Conservation (phyloP, 1,284 basidiomycete genomes). For the Austroboletus olivaceoglutinosus region DNA sequence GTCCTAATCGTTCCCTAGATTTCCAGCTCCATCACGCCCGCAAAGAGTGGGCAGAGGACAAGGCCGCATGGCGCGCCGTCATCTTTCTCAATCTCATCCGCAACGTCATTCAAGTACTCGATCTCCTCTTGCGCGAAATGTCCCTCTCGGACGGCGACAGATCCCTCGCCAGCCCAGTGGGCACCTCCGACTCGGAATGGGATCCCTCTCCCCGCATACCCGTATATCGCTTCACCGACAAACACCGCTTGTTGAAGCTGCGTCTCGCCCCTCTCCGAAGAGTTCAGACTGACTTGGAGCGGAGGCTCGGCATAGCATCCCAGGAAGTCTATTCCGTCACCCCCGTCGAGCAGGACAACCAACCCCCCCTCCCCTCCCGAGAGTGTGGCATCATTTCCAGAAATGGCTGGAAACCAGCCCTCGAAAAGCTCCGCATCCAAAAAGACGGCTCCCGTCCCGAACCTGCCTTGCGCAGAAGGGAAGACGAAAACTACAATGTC, state of each 20-base stretch:
- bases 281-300: constrained; percentile 60
- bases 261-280: constrained; percentile 56
- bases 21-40: constrained; percentile 70
- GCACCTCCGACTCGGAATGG: constrained; percentile 35
- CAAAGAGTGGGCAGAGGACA: constrained; percentile 65
- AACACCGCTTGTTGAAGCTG: constrained; percentile 56
- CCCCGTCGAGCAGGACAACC: constrained; percentile 40
- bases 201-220: constrained; percentile 20
- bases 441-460: constrained; percentile 11
- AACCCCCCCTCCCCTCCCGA: constrained; percentile 21
- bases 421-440: constrained; percentile 46
- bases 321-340: constrained; percentile 43
- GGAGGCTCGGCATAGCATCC: constrained; percentile 54
- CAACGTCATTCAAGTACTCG: constrained; percentile 59
- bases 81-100: constrained; percentile 75
- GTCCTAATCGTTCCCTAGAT: constrained; percentile 40
- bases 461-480: constrained; percentile 35
- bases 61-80: constrained; percentile 67
- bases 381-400: constrained; percentile 57
- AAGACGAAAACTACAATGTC: constrained; percentile 51
- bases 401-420: constrained; percentile 60
- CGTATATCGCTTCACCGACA: constrained; percentile 54
- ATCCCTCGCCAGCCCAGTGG: constrained; percentile 36
- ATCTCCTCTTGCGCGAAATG: constrained; percentile 57
- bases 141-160: constrained; percentile 34